Conservation (phyloP, 2,329 filamentous ascomycete genomes). For the Sphaerostilbella broomeana region DNA sequence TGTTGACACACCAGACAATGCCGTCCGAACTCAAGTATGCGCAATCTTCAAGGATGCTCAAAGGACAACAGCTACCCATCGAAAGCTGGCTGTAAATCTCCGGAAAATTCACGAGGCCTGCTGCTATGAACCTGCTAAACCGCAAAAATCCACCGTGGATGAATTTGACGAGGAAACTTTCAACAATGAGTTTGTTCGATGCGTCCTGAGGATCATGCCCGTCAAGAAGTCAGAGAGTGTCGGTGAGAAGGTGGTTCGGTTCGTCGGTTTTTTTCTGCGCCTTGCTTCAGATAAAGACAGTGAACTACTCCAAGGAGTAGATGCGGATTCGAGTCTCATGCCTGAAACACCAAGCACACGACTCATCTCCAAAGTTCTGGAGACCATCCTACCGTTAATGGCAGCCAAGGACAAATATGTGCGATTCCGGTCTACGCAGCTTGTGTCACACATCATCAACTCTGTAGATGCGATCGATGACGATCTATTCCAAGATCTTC, state of each 20-base stretch:
- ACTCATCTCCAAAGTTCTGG: constrained; percentile 68
- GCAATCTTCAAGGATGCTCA: constrained; percentile 75
- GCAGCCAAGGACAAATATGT: constrained; percentile 87
- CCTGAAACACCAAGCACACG: constrained; percentile 79
- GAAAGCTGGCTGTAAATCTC: constrained; percentile 80
- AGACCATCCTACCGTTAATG: constrained; percentile 67
- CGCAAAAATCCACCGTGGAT: constrained; percentile 47
- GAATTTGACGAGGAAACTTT: constrained; percentile 82
- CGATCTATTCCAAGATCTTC: constrained; percentile 76
- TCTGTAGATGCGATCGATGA: constrained; percentile 89
- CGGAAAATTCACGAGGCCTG: constrained; percentile 88
- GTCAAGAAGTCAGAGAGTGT: constrained; percentile 89
- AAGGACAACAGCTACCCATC: constrained; percentile 79
- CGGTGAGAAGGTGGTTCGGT: constrained; percentile 78
- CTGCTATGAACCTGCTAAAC: constrained; percentile 54
- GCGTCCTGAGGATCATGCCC: constrained; percentile 71
- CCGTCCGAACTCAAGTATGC: constrained; percentile 67
- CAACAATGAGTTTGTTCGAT: constrained; percentile 77
- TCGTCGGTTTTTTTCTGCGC: constrained; percentile 79
- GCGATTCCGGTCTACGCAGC: constrained; percentile 81
- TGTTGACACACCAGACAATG: constrained; percentile 63
- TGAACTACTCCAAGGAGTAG: constrained; percentile 57
- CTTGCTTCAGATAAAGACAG: constrained; percentile 65
- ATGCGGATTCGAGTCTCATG: constrained; percentile 62
- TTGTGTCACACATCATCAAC: constrained; percentile 87